Conservation (phyloP, 2,329 filamentous ascomycete genomes). For the Hymenoscyphus fraxineus region DNA sequence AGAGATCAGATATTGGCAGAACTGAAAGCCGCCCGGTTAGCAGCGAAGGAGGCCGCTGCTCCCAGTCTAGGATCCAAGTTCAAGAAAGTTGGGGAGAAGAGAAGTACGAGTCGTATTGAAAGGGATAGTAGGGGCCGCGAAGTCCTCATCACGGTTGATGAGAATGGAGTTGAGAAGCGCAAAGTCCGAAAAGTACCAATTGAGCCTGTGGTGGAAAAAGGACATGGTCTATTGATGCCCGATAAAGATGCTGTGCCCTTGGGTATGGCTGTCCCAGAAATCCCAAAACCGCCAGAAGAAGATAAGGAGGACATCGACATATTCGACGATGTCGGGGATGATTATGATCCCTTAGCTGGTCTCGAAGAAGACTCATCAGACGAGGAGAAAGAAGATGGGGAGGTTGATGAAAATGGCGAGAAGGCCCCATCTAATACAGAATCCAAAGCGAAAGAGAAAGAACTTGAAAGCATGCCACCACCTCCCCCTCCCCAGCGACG, state of each 20-base stretch:
- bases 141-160: slow-evolving; percentile 62
- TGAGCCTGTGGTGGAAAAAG: slow-evolving; percentile 37
- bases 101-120: slow-evolving; percentile 56
- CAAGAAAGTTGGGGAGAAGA: slow-evolving; percentile 58
- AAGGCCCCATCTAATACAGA: slow-evolving; percentile 15
- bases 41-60: slow-evolving; percentile 50
- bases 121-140: slow-evolving; percentile 58
- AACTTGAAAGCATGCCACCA: slow-evolving; percentile 41
- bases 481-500: slow-evolving; percentile 41
- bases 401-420: slow-evolving; percentile 24
- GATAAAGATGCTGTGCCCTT: slow-evolving; percentile 55
- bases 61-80: slow-evolving; percentile 56
- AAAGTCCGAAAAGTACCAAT: slow-evolving; percentile 52
- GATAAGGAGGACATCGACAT: slow-evolving; percentile 59
- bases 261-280: slow-evolving; percentile 63
- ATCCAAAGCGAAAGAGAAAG: slow-evolving; percentile 8
- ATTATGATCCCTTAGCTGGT: slow-evolving; percentile 64
- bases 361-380: slow-evolving; percentile 43
- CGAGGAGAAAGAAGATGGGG: slow-evolving; percentile 42
- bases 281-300: slow-evolving; percentile 44
- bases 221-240: slow-evolving; percentile 46
- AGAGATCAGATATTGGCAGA: slow-evolving; percentile 65
- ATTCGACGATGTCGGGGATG: slow-evolving; percentile 62
- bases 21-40: slow-evolving; percentile 58
- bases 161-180: slow-evolving; percentile 62